A percentile compares a stretch with the other conserved stretches of the same genome.
Conservation (phyloP, 345 rosid genomes). For the Theobroma cacao region DNA sequence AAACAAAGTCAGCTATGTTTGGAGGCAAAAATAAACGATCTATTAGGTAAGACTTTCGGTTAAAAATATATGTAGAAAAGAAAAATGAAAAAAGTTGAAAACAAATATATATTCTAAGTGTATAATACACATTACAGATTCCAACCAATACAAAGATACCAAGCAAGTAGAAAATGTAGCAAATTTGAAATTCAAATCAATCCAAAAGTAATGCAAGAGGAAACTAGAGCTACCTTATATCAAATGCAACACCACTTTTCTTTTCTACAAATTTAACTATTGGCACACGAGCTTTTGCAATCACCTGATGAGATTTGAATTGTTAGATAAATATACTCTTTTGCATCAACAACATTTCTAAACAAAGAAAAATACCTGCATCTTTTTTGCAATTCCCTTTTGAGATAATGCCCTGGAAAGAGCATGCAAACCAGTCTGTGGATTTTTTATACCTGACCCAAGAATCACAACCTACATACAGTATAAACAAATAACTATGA, state of each 20-base stretch:
- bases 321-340: neutral
- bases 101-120: neutral
- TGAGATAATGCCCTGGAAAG: conserved; percentile 81
- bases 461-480: conserved; percentile 73
- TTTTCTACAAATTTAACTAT: conserved; percentile 89
- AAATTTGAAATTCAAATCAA: neutral
- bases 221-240: conserved; percentile 55
- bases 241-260: conserved; percentile 77
- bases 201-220: neutral
- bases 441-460: conserved; percentile 63
- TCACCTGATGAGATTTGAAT: conserved; percentile 47
- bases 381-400: conserved; percentile 75
- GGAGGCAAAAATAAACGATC: neutral
- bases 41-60: neutral
- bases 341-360: neutral
- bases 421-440: conserved; percentile 76
- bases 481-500: neutral
- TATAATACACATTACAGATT: neutral
- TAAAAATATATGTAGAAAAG: neutral
- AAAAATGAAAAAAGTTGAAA: neutral
- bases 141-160: neutral
- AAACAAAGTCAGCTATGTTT: neutral
- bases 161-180: neutral
- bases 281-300: conserved; percentile 93
- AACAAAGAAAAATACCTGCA: conserved; percentile 46